Percentiles rank a stretch among this genome's conserved stretches.
These are phyloP conservation scores for Miscanthus lutarioriparius DNA, from an alignment of 176 grass and related monocot genomes.

Conservation along the genomic window DNA sequence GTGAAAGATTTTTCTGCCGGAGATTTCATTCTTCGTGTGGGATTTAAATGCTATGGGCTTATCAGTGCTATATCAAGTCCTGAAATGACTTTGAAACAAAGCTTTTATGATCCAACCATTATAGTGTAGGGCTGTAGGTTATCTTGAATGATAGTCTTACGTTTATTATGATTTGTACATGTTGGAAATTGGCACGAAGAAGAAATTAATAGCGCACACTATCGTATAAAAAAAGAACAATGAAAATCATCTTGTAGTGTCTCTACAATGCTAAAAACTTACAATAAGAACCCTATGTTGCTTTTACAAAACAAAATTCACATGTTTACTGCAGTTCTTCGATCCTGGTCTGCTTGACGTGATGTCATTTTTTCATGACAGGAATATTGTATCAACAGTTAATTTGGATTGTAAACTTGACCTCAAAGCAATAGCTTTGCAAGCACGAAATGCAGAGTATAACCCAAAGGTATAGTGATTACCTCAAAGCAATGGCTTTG, in stretches of 20 bases:
- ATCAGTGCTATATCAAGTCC: background rate
- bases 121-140: background rate
- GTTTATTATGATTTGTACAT: background rate
- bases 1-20: background rate
- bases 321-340: background rate
- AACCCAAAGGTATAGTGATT: slow-evolving; percentile 78
- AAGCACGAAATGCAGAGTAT: slow-evolving; percentile 96
- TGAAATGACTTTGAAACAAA: background rate
- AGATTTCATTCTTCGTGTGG: background rate
- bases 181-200: background rate
- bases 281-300: background rate
- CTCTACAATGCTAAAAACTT: background rate
- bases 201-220: background rate
- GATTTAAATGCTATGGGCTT: background rate
- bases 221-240: background rate
- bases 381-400: slow-evolving; percentile 96
- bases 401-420: slow-evolving; percentile 98
- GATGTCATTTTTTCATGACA: slow-evolving; percentile 31
- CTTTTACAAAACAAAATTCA: background rate
- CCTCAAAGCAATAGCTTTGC: slow-evolving; percentile 90
- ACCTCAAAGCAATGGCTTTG: background rate
- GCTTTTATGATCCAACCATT: background rate
- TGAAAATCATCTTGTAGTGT: background rate
- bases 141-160: background rate
- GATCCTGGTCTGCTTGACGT: background rate